Conservation (phyloP, 2,329 filamentous ascomycete species). For the Cryphonectria parasitica region DNA sequence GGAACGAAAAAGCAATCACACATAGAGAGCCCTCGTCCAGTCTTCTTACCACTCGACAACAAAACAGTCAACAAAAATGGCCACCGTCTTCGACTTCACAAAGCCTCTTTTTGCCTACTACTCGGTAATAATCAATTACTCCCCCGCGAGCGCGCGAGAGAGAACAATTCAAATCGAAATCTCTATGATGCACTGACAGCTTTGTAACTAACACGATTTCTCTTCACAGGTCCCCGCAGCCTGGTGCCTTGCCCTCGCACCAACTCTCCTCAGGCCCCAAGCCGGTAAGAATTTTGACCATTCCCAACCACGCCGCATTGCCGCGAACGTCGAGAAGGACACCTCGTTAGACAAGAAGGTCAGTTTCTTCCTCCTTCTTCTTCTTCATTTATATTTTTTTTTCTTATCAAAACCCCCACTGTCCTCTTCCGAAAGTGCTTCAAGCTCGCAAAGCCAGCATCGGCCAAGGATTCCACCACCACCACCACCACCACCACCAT, state of each 20-base stretch:
- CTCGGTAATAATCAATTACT: slow-evolving; percentile 31
- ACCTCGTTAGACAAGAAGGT: slow-evolving; percentile 37
- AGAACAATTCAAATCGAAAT: too few relatives aligned
- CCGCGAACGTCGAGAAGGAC: slow-evolving; percentile 38
- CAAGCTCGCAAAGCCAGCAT: too few relatives aligned
- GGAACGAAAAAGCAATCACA: too few relatives aligned
- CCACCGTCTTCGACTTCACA: slow-evolving; percentile 32
- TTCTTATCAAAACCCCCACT: too few relatives aligned
- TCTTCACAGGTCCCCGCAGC: slow-evolving; percentile 46
- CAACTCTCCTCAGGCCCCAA: slow-evolving; percentile 38
- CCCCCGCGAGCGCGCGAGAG: too few relatives aligned
- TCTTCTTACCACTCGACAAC: slow-evolving; percentile 36
- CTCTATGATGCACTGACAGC: neutral
- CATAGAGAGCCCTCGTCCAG: neutral
- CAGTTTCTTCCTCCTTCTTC: neutral
- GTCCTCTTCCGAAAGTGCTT: too few relatives aligned
- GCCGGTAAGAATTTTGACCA: slow-evolving; percentile 43
- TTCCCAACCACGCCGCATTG: slow-evolving; percentile 44
- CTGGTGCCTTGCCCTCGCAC: slow-evolving; percentile 42
- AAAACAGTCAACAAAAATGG: slow-evolving; percentile 28
- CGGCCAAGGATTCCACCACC: too few relatives aligned
- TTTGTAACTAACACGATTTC: neutral
- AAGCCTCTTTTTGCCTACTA: slow-evolving; percentile 36
- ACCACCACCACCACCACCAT: too few relatives aligned
- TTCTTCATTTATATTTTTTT: too few relatives aligned